Evolutionary conservation across 768 basidiomycete species (phyloP).

Genomic region (Amyloporia xantha): DNA sequence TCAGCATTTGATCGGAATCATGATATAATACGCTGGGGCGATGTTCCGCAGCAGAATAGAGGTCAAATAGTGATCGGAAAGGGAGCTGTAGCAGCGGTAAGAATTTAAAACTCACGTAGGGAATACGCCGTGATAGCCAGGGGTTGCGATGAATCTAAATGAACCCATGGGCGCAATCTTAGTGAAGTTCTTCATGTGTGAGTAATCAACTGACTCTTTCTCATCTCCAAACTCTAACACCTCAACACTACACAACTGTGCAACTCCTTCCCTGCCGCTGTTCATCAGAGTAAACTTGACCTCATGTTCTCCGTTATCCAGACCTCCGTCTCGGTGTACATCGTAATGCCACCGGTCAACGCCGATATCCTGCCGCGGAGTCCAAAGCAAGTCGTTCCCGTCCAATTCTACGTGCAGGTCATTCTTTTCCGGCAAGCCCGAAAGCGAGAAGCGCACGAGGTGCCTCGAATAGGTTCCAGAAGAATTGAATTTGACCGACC

Average conservation of each 20-base stretch:
- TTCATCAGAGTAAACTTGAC: conserved; percentile 53
- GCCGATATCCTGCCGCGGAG: conserved; percentile 47
- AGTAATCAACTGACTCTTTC: conserved; percentile 40
- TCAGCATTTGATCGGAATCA: neutral
- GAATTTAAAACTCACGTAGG: conserved; percentile 51
- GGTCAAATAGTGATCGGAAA: too few relatives aligned
- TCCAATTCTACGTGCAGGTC: conserved; percentile 59
- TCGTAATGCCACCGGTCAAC: conserved; percentile 77
- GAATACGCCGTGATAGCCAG: conserved; percentile 59
- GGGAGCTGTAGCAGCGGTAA: too few relatives aligned
- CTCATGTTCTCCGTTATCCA: conserved; percentile 49
- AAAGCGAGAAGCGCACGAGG: conserved; percentile 64
- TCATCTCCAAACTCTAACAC: conserved; percentile 64
- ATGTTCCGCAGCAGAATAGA: too few relatives aligned
- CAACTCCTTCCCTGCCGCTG: conserved; percentile 39
- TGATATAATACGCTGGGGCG: neutral
- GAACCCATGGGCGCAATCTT: neutral
- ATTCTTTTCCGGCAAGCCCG: conserved; percentile 49
- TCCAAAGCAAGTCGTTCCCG: conserved; percentile 54
- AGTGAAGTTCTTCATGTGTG: too few relatives aligned
- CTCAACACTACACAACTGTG: conserved; percentile 75
- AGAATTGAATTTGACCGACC: conserved; percentile 54
- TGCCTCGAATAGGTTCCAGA: conserved; percentile 57
- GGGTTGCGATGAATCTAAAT: conserved; percentile 49
- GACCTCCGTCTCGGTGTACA: conserved; percentile 32